Conservation (phyloP, 352 stramenopile species). For the Peronospora destructor region DNA sequence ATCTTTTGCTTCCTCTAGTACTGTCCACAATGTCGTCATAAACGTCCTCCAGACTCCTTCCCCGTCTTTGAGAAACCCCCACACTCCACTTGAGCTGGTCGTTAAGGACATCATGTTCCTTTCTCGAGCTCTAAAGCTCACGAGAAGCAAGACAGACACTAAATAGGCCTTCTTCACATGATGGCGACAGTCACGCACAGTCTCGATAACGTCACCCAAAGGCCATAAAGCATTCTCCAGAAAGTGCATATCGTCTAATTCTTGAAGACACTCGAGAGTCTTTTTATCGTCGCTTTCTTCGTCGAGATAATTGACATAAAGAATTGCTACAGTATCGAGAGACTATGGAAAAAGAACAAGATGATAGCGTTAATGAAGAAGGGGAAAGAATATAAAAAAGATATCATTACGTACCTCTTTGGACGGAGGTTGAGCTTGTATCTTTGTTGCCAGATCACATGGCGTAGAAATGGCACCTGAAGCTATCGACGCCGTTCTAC, state of each 20-base stretch:
- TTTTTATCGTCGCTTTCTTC: conserved; percentile 13
- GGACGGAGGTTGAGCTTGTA: conserved; percentile 19
- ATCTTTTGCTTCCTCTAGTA: conserved; percentile 13
- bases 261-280: conserved; percentile 19
- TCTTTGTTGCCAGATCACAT: conserved; percentile 1
- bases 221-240: conserved; percentile 55
- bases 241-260: conserved; percentile 31
- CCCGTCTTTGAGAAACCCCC: conserved; percentile 23
- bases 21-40: conserved; percentile 31
- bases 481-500: conserved; percentile 10
- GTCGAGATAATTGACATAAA: conserved; percentile 37
- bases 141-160: conserved; percentile 40
- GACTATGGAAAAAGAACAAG: conserved; percentile 9
- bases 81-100: conserved; percentile 6
- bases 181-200: conserved; percentile 20
- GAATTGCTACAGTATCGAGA: conserved; percentile 22
- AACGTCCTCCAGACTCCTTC: conserved; percentile 34
- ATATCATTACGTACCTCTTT: conserved; percentile 23
- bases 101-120: background rate
- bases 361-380: conserved; percentile 6
- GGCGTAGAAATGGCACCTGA: conserved; percentile 6
- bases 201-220: conserved; percentile 16
- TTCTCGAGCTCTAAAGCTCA: conserved; percentile 23
- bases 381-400: background rate
- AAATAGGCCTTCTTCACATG: conserved; percentile 40